These are phyloP conservation scores for Boletus vinaceobasis DNA, from an alignment of 768 basidiomycete species.

Conservation along the genomic window DNA sequence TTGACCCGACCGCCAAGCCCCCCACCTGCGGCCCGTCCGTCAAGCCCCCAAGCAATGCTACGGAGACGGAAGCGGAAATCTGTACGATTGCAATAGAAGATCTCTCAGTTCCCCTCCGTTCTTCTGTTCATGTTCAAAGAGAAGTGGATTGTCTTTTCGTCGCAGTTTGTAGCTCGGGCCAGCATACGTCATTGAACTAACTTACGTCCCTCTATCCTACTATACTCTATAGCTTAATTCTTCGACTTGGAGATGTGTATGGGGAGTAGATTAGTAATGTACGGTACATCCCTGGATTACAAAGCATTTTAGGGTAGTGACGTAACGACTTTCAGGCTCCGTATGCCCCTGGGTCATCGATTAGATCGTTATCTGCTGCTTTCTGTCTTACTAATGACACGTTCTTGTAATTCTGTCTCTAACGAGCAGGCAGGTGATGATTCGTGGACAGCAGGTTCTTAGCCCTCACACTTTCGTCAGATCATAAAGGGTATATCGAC, in stretches of 20 bases:
- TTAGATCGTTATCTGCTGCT: neutral
- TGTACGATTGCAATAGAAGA: slow-evolving; percentile 21
- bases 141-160: neutral
- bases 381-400: neutral
- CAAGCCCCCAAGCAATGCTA: slow-evolving; percentile 11
- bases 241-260: neutral
- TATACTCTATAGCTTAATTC: neutral
- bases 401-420: neutral
- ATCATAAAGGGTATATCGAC: neutral
- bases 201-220: neutral
- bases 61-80: slow-evolving; percentile 24
- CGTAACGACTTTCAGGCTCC: too few relatives aligned
- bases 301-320: neutral
- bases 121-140: neutral
- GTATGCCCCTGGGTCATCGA: neutral
- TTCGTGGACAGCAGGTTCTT: neutral
- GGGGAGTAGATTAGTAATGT: too few relatives aligned
- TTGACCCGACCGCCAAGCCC: slow-evolving; percentile 7
- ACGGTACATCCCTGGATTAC: neutral
- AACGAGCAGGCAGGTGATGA: slow-evolving; percentile 3
- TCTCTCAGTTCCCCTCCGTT: neutral
- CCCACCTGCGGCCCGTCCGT: neutral
- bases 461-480: neutral
- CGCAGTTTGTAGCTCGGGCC: neutral
- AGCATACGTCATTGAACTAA: neutral